These are phyloP conservation scores for Tricholoma flavovirens DNA, from an alignment of 768 basidiomycete genomes.

Conservation along the genomic window DNA sequence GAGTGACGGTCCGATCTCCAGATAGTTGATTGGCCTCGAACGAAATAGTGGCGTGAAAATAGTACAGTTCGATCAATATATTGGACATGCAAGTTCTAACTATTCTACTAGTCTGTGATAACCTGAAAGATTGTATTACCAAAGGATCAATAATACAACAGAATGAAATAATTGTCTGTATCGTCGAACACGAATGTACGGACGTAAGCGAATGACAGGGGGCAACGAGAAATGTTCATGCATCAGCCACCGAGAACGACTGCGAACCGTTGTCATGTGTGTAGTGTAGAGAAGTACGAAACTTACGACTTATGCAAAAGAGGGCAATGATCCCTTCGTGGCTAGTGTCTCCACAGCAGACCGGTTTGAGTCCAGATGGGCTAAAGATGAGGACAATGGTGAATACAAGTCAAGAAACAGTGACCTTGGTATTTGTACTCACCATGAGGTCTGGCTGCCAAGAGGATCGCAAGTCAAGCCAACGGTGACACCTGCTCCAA, in stretches of 20 bases:
- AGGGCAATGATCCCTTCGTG: conserved; percentile 38
- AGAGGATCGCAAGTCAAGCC: conserved; percentile 35
- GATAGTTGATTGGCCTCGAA: too few relatives aligned
- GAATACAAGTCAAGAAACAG: not conserved
- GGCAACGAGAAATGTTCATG: not conserved
- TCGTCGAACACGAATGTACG: not conserved
- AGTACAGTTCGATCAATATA: too few relatives aligned
- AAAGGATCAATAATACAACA: not conserved
- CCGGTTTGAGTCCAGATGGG: conserved; percentile 24
- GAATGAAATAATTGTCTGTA: not conserved
- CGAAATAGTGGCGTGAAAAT: too few relatives aligned
- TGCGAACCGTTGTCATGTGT: not conserved
- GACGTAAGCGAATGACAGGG: not conserved
- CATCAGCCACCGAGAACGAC: conserved; percentile 9
- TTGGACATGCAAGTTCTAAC: not conserved
- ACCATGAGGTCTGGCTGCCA: conserved; percentile 28
- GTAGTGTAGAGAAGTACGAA: not conserved
- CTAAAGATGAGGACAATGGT: conserved; percentile 18
- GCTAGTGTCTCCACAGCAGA: conserved; percentile 41
- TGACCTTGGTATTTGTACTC: conserved; percentile 4
- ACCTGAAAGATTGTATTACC: not conserved
- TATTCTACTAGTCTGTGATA: not conserved
- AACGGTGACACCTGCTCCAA: conserved; percentile 19
- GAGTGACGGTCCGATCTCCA: too few relatives aligned
- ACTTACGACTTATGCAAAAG: conserved; percentile 38